phyloP scores from a whole-genome alignment of 2,329 filamentous ascomycete genomes.

The Talaromyces sp. region DNA sequence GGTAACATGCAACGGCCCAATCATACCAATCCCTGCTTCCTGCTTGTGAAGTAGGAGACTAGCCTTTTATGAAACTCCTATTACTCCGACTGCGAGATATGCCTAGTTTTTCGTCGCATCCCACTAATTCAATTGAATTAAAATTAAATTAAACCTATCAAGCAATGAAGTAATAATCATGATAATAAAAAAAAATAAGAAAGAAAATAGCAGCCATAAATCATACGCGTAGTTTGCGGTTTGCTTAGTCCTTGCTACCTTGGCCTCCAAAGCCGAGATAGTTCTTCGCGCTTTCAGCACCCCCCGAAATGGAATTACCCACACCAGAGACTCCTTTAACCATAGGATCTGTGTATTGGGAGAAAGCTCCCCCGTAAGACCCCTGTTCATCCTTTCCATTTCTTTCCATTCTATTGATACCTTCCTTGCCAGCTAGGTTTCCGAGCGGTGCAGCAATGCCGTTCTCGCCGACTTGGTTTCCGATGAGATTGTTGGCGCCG shows the following conservation, averaged over 20 bases:
- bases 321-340: conserved; percentile 12
- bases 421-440: conserved; percentile 45
- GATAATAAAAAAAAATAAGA: no score
- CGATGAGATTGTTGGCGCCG: conserved; percentile 43
- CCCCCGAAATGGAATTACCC: conserved; percentile 11
- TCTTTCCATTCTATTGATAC: conserved; percentile 48
- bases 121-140: neutral
- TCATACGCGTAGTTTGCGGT: neutral
- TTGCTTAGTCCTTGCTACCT: neutral
- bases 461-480: conserved; percentile 47
- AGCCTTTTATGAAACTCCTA: neutral
- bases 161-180: neutral
- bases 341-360: conserved; percentile 12
- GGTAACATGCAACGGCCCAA: neutral
- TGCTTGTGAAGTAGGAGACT: neutral
- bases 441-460: conserved; percentile 47
- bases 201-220: neutral
- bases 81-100: neutral
- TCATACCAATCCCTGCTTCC: neutral
- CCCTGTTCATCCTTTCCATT: conserved; percentile 51
- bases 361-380: conserved; percentile 22
- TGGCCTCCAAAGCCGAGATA: conserved; percentile 1
- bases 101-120: neutral
- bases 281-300: conserved; percentile 9
- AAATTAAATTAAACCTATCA: neutral